Conservation (phyloP, 371 early-diverging fungal species). For the Funneliformis caledonium region DNA sequence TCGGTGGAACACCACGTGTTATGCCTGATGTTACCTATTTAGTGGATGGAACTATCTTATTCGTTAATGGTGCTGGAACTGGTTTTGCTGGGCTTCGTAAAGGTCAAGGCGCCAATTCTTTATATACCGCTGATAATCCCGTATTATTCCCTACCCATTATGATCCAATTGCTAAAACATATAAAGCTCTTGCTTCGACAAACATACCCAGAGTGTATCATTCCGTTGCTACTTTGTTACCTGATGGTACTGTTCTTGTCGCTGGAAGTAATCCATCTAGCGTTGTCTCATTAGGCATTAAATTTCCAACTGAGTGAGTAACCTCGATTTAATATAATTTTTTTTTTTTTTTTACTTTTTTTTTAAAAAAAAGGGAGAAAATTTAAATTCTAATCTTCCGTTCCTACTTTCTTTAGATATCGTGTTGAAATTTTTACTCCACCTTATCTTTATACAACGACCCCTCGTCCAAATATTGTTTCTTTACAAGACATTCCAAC, state of each 20-base stretch:
- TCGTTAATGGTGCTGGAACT: slow-evolving; percentile 10
- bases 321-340: no score
- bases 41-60: background rate
- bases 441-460: slow-evolving; percentile 59
- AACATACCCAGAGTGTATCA: slow-evolving; percentile 70
- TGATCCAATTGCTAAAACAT: slow-evolving; percentile 51
- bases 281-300: slow-evolving; percentile 38
- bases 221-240: slow-evolving; percentile 63
- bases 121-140: slow-evolving; percentile 51
- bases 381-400: no score
- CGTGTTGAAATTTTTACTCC: slow-evolving; percentile 67
- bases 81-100: slow-evolving; percentile 14
- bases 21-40: slow-evolving; percentile 30
- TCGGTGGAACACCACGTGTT: slow-evolving; percentile 11
- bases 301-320: slow-evolving; percentile 23
- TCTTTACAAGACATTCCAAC: background rate
- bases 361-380: no score
- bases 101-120: slow-evolving; percentile 3
- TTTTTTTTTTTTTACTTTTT: no score
- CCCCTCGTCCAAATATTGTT: slow-evolving; percentile 44
- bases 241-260: slow-evolving; percentile 56
- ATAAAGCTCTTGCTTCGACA: slow-evolving; percentile 53
- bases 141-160: slow-evolving; percentile 64
- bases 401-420: slow-evolving; percentile 48
- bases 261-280: slow-evolving; percentile 52